Base-by-base conservation (phyloP, 2,329 filamentous ascomycete species). In the Pseudogymnoascus sp. region DNA sequence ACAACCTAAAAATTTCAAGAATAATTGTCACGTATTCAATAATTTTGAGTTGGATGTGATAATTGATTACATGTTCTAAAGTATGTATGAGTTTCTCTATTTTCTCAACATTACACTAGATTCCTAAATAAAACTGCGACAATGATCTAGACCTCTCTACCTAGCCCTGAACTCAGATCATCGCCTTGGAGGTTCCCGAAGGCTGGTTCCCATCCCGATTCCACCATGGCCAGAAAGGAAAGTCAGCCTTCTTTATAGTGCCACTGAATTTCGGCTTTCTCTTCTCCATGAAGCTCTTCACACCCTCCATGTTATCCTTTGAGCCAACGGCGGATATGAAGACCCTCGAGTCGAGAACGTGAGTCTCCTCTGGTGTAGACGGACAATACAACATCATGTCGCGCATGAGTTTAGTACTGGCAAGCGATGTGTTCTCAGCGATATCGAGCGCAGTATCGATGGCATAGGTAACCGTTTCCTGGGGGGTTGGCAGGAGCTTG, bases 321-420 rank as follows among this genome's bases (percentile, higher is more conserved):
- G 67, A 82, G 6, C 75, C 76, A 73, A 86, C 85, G 63, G 89
- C 65, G 66, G 86, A 83, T 69, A 81, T 83, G 63, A 89, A 78
- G n/a, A 89, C 73, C 65, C 78, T 80, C 67, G 82, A 85, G 75
- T 93, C 89, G 31, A 92, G 75, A 66, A 91, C 73, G 77, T 91
- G 88, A 62, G 88, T 84, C 60, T 80, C 87, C 76, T 93, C 89
- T 0, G 88, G 82, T 22, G 80, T 84, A 16, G 75, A 78, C 0
- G 80, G 78, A 37, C 81, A 80, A 31, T 84, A 76, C 68, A 82
- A 90, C 78, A 92, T 86, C 77, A 93, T 74, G 69, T 91, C 89
- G 70, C 84, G 83, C 82, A 90, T 91, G 63, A 91, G 70, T 66
- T 83, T 80, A 7, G 83, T 84, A 28, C 84, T 83, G 28, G 91